Evolutionary conservation across 2,329 filamentous ascomycete species (phyloP).

Genomic region (Neonectria coccinea): DNA sequence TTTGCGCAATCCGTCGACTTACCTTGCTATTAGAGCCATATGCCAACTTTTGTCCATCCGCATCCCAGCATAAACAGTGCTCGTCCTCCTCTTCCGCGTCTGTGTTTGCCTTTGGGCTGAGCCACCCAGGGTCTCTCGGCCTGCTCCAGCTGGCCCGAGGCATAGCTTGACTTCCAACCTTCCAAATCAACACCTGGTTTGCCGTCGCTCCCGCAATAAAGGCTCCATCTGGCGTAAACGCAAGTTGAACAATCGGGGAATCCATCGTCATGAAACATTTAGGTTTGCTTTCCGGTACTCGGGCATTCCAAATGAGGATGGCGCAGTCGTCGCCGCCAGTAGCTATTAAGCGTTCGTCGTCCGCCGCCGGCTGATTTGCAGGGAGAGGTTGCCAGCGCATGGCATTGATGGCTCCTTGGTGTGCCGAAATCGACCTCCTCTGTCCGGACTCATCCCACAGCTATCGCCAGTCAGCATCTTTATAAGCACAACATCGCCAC

Average conservation of each 20-base stretch:
- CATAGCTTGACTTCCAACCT: slow-evolving; percentile 68
- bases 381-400: slow-evolving; percentile 70
- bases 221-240: slow-evolving; percentile 72
- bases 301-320: slow-evolving; percentile 72
- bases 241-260: slow-evolving; percentile 66
- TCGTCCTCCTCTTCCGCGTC: slow-evolving; percentile 70
- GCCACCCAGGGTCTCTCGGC: slow-evolving; percentile 67
- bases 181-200: slow-evolving; percentile 72
- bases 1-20: slow-evolving; percentile 50
- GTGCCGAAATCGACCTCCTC: slow-evolving; percentile 67
- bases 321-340: slow-evolving; percentile 72
- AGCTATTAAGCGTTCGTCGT: slow-evolving; percentile 69
- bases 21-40: slow-evolving; percentile 73
- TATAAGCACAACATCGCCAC: background rate
- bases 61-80: slow-evolving; percentile 72
- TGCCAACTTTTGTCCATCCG: slow-evolving; percentile 70
- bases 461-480: slow-evolving; percentile 48
- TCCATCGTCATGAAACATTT: slow-evolving; percentile 72
- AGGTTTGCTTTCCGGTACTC: slow-evolving; percentile 64
- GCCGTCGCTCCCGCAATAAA: slow-evolving; percentile 72
- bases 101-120: slow-evolving; percentile 65
- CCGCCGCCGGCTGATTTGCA: slow-evolving; percentile 48
- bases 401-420: slow-evolving; percentile 68
- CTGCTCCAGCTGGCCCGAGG: slow-evolving; percentile 72
- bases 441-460: slow-evolving; percentile 68